A percentile compares a stretch with the other conserved stretches of the same genome.
These are phyloP conservation scores for Nelumbo lutea DNA, from an alignment of 164 flowering plant species.

Conservation along the genomic window DNA sequence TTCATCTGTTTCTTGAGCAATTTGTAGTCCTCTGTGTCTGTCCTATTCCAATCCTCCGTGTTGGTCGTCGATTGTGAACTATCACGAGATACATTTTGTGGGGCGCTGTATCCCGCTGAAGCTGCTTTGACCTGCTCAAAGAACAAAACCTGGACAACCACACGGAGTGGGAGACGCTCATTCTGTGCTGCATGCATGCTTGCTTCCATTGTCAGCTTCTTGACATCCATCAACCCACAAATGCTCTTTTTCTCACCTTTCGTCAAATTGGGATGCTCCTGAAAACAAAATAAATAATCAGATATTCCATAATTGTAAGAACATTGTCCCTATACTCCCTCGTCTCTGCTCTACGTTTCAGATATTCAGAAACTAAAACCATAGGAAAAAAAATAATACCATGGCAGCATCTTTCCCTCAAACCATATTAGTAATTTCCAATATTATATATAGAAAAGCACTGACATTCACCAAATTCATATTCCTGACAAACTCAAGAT, in stretches of 20 bases:
- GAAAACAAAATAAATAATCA: slow-evolving; percentile 10
- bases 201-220: slow-evolving; percentile 59
- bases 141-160: slow-evolving; percentile 80
- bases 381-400: too few species aligned
- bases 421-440: background rate
- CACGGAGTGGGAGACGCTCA: slow-evolving; percentile 80
- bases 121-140: slow-evolving; percentile 70
- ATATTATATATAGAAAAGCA: too few species aligned
- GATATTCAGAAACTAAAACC: background rate
- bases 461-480: too few species aligned
- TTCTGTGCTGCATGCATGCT: slow-evolving; percentile 88
- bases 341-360: too few species aligned
- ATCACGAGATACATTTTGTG: slow-evolving; percentile 21
- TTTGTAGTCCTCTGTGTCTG: slow-evolving; percentile 23
- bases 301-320: background rate
- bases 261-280: slow-evolving; percentile 66
- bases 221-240: slow-evolving; percentile 76
- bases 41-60: slow-evolving; percentile 43
- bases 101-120: slow-evolving; percentile 24
- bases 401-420: background rate
- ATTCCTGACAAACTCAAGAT: background rate
- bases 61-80: slow-evolving; percentile 30
- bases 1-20: slow-evolving; percentile 41
- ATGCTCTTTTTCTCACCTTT: slow-evolving; percentile 68
- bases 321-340: background rate